These are phyloP conservation scores for Arxiozyma slooffiae DNA, from an alignment of 1,139 yeast species.

Conservation along the genomic window DNA sequence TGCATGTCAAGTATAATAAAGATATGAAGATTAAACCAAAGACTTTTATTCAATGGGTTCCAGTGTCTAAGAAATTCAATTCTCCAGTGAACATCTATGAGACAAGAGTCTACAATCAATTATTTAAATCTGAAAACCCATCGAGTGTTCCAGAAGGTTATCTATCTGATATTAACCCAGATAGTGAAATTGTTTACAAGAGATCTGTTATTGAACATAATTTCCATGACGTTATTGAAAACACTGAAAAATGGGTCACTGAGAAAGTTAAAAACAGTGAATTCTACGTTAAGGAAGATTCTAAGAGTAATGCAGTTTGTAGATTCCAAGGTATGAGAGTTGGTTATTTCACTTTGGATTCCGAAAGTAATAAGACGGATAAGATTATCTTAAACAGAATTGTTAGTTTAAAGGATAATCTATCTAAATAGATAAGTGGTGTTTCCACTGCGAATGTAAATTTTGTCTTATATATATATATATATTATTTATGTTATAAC, in stretches of 20 bases:
- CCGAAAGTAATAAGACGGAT: conserved; percentile 49
- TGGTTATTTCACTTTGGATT: conserved; percentile 90
- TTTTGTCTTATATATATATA: no score
- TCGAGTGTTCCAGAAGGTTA: conserved; percentile 78
- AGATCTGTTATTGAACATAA: conserved; percentile 73
- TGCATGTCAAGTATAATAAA: conserved; percentile 74
- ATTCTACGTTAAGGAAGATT: conserved; percentile 57
- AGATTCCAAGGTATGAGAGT: conserved; percentile 97
- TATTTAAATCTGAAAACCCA: conserved; percentile 90
- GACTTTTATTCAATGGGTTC: conserved; percentile 96
- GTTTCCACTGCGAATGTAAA: no score
- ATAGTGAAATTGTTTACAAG: conserved; percentile 59
- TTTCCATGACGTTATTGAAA: conserved; percentile 54
- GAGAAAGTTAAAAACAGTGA: conserved; percentile 48
- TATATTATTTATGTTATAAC: no score
- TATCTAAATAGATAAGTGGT: conserved; percentile 5
- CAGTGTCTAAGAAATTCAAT: conserved; percentile 48
- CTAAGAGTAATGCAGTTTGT: conserved; percentile 64
- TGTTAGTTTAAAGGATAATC: conserved; percentile 70
- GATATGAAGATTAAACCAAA: conserved; percentile 68
- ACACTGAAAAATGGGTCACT: conserved; percentile 64
- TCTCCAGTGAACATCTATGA: conserved; percentile 61
- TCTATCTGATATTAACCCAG: conserved; percentile 69
- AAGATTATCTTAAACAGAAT: conserved; percentile 71
- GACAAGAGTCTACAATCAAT: conserved; percentile 77